Evolutionary conservation across 495 filamentous ascomycete species (phyloP).

Genomic region (Amphirosellinia nigrospora): DNA sequence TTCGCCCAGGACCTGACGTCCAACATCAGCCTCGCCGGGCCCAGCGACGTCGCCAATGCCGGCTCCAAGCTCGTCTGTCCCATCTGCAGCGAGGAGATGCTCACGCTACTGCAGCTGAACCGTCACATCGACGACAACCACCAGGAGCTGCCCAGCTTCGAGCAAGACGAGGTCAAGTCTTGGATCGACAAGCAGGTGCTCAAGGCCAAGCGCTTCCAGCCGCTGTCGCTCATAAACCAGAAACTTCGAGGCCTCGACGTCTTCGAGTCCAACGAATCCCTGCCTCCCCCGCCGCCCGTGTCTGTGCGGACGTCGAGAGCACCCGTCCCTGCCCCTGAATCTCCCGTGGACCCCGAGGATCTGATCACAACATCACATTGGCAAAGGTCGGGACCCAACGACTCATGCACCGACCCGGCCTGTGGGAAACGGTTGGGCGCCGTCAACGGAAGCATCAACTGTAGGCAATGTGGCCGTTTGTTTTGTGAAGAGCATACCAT

Average conservation of each 20-base stretch:
- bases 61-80: conserved; percentile 77
- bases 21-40: conserved; percentile 54
- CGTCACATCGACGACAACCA: conserved; percentile 94
- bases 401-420: conserved; percentile 83
- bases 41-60: conserved; percentile 46
- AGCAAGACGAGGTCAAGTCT: conserved; percentile 96
- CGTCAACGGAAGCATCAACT: conserved; percentile 85
- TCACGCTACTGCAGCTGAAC: conserved; percentile 92
- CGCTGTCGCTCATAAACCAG: conserved; percentile 82
- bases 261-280: conserved; percentile 89
- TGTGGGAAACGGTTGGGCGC: conserved; percentile 81
- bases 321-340: conserved; percentile 42
- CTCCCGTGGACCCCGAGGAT: conserved; percentile 81
- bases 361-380: conserved; percentile 87
- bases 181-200: conserved; percentile 98
- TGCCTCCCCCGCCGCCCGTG: conserved; percentile 31
- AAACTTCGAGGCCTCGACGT: conserved; percentile 97
- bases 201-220: conserved; percentile 95
- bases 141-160: conserved; percentile 88
- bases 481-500: conserved; percentile 99
- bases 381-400: conserved; percentile 75
- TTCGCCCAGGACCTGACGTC: conserved; percentile 53
- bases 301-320: conserved; percentile 33
- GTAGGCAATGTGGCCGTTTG: conserved; percentile 85
- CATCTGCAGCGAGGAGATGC: conserved; percentile 97